Conservation (phyloP, 208 protist genomes). For the Entamoeba moshkovskii region DNA sequence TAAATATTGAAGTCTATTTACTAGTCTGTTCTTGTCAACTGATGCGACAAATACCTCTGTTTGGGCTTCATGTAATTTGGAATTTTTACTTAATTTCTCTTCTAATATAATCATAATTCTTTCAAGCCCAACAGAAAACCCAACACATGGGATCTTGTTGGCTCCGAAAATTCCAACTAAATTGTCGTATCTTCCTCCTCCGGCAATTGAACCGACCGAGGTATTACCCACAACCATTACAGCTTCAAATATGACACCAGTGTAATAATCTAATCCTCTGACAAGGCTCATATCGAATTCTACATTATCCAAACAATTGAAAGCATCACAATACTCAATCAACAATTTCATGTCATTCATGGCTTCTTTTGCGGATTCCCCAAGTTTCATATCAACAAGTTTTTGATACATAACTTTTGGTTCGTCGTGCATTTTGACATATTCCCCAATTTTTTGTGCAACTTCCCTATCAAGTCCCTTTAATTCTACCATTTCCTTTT, state of each 20-base stretch:
- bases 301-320: slow-evolving; percentile 32
- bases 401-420: slow-evolving; percentile 21
- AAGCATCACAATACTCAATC: slow-evolving; percentile 35
- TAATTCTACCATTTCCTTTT: slow-evolving; percentile 50
- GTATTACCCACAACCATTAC: slow-evolving; percentile 28
- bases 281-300: slow-evolving; percentile 55
- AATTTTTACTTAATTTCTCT: background rate
- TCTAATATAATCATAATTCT: slow-evolving; percentile 57
- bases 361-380: background rate
- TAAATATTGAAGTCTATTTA: slow-evolving; percentile 41
- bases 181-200: slow-evolving; percentile 63
- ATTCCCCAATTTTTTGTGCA: slow-evolving; percentile 43
- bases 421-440: slow-evolving; percentile 33
- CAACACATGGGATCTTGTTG: slow-evolving; percentile 57
- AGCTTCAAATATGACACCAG: slow-evolving; percentile 64
- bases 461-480: slow-evolving; percentile 45
- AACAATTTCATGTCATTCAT: slow-evolving; percentile 45
- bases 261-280: slow-evolving; percentile 71
- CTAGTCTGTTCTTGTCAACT: slow-evolving; percentile 27
- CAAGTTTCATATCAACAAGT: slow-evolving; percentile 17
- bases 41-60: slow-evolving; percentile 47
- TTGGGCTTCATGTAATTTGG: slow-evolving; percentile 16
- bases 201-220: slow-evolving; percentile 52
- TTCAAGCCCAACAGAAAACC: slow-evolving; percentile 62
- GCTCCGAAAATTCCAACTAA: slow-evolving; percentile 54